A percentile compares a stretch with the other conserved stretches of the same genome.
These are phyloP conservation scores for Apiotrichum domesticum DNA, from an alignment of 1,284 basidiomycete species.

Conservation along the genomic window DNA sequence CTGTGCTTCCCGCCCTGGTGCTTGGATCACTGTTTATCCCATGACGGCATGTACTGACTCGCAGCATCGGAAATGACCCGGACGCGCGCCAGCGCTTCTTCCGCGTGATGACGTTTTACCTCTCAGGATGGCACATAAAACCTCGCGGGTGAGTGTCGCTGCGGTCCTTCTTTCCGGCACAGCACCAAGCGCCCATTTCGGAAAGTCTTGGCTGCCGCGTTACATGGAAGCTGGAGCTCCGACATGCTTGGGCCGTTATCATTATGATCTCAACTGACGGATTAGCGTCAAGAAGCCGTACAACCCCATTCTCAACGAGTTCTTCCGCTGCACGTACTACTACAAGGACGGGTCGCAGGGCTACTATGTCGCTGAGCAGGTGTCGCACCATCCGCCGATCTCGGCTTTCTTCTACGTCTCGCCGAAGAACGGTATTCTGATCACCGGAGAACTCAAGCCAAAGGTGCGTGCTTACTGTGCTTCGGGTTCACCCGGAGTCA, in stretches of 20 bases:
- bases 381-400: conserved; percentile 58
- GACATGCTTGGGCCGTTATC: too few relatives aligned
- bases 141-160: conserved; percentile 63
- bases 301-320: conserved; percentile 95
- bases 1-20: too few relatives aligned
- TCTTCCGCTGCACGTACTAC: conserved; percentile 92
- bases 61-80: conserved; percentile 44
- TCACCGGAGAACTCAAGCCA: conserved; percentile 90
- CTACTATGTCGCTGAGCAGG: conserved; percentile 97
- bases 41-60: neutral
- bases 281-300: conserved; percentile 93
- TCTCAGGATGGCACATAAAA: conserved; percentile 99
- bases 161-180: too few relatives aligned
- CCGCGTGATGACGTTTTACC: conserved; percentile 86
- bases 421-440: conserved; percentile 69
- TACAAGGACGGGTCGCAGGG: conserved; percentile 87
- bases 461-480: conserved; percentile 49
- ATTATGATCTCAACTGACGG: neutral
- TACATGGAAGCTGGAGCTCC: too few relatives aligned
- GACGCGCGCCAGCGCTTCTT: conserved; percentile 88
- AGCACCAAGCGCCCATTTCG: too few relatives aligned
- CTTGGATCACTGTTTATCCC: too few relatives aligned
- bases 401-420: conserved; percentile 96
- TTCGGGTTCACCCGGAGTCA: too few relatives aligned
- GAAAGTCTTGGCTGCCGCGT: too few relatives aligned